Evolutionary conservation across 345 rosid genomes (phyloP).

Genomic region (Arabis hirsuta): DNA sequence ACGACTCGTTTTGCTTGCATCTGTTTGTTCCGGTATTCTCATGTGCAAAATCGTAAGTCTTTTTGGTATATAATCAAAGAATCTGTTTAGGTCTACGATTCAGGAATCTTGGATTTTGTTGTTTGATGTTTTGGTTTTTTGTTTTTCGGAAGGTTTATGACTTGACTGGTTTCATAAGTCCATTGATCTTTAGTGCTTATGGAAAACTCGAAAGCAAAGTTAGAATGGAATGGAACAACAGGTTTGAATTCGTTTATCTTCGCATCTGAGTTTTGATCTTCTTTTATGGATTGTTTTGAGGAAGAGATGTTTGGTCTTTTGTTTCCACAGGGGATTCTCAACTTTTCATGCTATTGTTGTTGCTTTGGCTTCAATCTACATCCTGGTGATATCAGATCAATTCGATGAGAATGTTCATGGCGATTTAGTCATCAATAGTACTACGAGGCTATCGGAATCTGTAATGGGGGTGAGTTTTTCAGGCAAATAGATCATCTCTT

Average conservation of each 20-base stretch:
- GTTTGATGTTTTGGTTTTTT: neutral
- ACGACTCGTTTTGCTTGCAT: slow-evolving; percentile 45
- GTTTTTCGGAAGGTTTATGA: slow-evolving; percentile 62
- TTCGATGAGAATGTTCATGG: slow-evolving; percentile 61
- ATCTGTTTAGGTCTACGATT: slow-evolving; percentile 3
- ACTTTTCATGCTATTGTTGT: slow-evolving; percentile 78
- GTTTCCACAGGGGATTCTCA: slow-evolving; percentile 75
- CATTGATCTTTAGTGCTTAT: slow-evolving; percentile 57
- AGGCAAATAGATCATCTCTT: neutral
- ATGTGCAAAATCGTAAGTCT: slow-evolving; percentile 58
- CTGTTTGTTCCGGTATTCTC: slow-evolving; percentile 51
- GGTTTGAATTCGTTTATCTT: slow-evolving; percentile 47
- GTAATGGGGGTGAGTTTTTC: slow-evolving; percentile 67
- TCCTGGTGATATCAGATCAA: slow-evolving; percentile 62
- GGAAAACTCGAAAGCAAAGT: slow-evolving; percentile 54
- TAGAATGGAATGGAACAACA: slow-evolving; percentile 83
- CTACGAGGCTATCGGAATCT: slow-evolving; percentile 58
- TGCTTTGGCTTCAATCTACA: slow-evolving; percentile 65
- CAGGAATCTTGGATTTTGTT: slow-evolving; percentile 2
- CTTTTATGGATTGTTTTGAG: slow-evolving; percentile 13
- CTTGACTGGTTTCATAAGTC: slow-evolving; percentile 59
- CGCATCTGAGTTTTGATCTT: neutral
- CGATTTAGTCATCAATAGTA: slow-evolving; percentile 55
- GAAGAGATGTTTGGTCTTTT: slow-evolving; percentile 5
- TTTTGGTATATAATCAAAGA: neutral